Base-by-base conservation (phyloP, 352 stramenopile species). In the Pythium guiyangense region DNA sequence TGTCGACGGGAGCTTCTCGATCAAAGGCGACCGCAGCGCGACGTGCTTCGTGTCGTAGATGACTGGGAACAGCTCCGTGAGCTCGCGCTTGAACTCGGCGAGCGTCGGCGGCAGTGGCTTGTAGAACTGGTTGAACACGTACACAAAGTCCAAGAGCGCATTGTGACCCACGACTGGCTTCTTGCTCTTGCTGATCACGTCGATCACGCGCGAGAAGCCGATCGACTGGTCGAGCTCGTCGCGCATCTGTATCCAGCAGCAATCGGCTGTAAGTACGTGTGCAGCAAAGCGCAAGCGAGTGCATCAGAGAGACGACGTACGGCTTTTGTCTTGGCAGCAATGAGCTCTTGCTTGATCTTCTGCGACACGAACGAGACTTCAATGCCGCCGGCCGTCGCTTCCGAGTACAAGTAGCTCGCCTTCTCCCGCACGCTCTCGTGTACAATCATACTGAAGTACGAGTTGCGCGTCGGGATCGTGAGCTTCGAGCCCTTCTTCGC, bases 11-110 rank as follows among this genome's bases (percentile, higher is more conserved):
- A 90, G 61, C 64, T 88, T 83, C 10, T 73, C 64, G 18, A 70
- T 66, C 29, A 84, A 60, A 0, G 71, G 66, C 26, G 79, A 86
- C 25, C 68, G 80, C 52, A 89, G 60, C 3, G 78, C 73, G 22
- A 88, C 48, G 54, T 88, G 73, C 63, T 94, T 94, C n/a, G 84
- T 92, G 52, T 94, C 84, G 54, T 80, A 91, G 49, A 94, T 88
- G 12, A 64, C 70, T 0, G 84, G 84, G 56, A 94, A 94, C 15
- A 83, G 54, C 66, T 81, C 68, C 34, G 81, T 59, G 10, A 94
- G 60, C 67, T 90, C 54, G 45, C 66, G 55, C 60, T 90, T 90
- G 62, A 90, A 94, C 43, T 89, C 77, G 5, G 74, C 70, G 17
- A 92, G 55, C 43, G 73, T 86, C 6, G 73, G 56, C 6, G 84